A percentile compares a stretch with the other conserved stretches of the same genome.
Conservation (phyloP, 148 eudicot species). For the Fagopyrum esculentum region DNA sequence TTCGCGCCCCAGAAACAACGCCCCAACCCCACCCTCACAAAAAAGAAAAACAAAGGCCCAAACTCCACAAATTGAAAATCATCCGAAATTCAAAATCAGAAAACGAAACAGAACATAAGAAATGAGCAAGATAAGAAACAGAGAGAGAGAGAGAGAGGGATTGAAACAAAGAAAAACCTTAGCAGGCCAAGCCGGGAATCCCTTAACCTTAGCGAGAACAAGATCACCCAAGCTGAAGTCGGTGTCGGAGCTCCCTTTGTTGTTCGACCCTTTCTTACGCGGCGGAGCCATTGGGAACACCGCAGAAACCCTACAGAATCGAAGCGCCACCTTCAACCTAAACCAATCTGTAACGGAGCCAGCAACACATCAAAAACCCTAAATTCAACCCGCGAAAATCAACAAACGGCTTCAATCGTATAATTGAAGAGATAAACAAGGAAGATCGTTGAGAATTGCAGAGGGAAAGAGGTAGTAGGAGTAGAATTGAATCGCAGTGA, state of each 20-base stretch:
- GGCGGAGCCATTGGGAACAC: slow-evolving; percentile 59
- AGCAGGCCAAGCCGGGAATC: slow-evolving; percentile 96
- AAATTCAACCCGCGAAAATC: not conserved
- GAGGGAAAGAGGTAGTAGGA: not conserved
- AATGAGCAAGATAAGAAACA: not conserved
- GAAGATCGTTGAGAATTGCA: not conserved
- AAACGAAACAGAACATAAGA: not conserved
- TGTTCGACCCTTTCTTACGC: slow-evolving; percentile 70
- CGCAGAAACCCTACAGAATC: slow-evolving; percentile 6
- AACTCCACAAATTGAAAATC: not conserved
- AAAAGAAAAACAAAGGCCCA: not conserved
- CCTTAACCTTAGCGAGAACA: slow-evolving; percentile 97
- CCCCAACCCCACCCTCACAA: not conserved
- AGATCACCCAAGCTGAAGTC: slow-evolving; percentile 81
- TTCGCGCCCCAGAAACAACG: not conserved
- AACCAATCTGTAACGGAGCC: slow-evolving; percentile 8
- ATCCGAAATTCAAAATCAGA: not conserved
- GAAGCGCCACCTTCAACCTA: slow-evolving; percentile 10
- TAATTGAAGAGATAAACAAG: not conserved
- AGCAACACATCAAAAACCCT: slow-evolving; percentile 11
- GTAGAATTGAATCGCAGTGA: slow-evolving; percentile 8
- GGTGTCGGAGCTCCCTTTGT: slow-evolving; percentile 32
- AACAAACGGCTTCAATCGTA: not conserved
- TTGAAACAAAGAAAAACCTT: slow-evolving; percentile 36
- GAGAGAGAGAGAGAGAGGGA: not conserved